These are phyloP conservation scores for Globisporangium takayamanum DNA, from an alignment of 352 stramenopile species.

Conservation along the genomic window DNA sequence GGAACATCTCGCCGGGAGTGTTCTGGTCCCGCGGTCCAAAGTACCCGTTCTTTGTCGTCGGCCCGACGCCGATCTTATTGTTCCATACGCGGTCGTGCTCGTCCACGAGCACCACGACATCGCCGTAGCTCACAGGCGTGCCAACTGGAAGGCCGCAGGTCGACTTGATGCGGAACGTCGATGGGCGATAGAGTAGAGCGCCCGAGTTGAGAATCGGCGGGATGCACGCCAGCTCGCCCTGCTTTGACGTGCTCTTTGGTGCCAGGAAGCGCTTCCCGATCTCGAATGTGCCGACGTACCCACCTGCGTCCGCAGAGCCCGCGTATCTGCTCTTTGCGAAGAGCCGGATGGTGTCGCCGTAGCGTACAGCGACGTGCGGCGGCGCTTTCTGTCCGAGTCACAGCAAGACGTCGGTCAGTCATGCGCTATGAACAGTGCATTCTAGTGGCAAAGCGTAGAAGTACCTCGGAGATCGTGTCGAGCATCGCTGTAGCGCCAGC, in stretches of 20 bases:
- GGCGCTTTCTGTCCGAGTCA: conserved; percentile 52
- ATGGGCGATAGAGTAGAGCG: conserved; percentile 35
- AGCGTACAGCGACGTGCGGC: conserved; percentile 60
- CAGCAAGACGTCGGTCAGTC: neutral
- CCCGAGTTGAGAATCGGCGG: conserved; percentile 37
- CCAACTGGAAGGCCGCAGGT: conserved; percentile 46
- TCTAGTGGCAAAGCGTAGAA: neutral
- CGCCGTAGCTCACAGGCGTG: conserved; percentile 70
- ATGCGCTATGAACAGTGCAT: neutral
- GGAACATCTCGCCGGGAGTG: conserved; percentile 69
- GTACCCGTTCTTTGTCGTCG: conserved; percentile 74
- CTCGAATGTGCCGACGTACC: conserved; percentile 72
- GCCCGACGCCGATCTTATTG: conserved; percentile 78
- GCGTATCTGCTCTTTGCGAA: conserved; percentile 62
- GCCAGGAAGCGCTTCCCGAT: conserved; percentile 47
- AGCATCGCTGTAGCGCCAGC: conserved; percentile 1
- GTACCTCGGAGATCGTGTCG: conserved; percentile 15
- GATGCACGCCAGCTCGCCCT: conserved; percentile 59
- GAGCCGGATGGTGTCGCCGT: conserved; percentile 62
- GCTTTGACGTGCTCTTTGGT: conserved; percentile 56
- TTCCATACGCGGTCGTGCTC: conserved; percentile 66
- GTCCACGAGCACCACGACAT: conserved; percentile 79
- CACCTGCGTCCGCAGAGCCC: conserved; percentile 16
- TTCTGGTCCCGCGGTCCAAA: conserved; percentile 69
- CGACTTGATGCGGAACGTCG: conserved; percentile 64